Percentiles rank a stretch among this genome's conserved stretches.
Evolutionary conservation across 129 eudicot species (phyloP).

Genomic region (Smallanthus sonchifolius): DNA sequence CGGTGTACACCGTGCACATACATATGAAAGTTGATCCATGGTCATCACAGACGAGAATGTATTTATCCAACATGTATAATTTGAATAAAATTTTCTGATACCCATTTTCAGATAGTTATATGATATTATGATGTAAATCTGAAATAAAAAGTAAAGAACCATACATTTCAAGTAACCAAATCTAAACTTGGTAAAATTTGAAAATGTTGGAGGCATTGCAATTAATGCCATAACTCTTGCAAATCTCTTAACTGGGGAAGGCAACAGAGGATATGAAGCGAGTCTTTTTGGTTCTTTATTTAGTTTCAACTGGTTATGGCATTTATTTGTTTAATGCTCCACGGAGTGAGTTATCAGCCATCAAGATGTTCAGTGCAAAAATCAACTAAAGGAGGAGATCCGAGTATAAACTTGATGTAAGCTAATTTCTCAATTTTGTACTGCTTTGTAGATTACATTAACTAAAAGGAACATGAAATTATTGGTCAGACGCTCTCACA

Average conservation of each 20-base stretch:
- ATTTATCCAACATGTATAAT: neutral
- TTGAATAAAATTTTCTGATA: neutral
- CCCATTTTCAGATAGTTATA: neutral
- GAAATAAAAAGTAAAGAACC: neutral
- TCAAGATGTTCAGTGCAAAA: neutral
- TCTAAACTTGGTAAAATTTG: neutral
- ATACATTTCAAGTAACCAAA: neutral
- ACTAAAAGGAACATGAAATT: neutral
- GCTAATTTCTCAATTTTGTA: neutral
- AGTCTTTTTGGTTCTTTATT: neutral
- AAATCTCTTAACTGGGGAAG: neutral
- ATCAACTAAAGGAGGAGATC: conserved; percentile 3
- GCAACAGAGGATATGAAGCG: neutral
- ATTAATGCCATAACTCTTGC: neutral
- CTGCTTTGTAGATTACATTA: neutral
- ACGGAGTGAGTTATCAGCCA: neutral
- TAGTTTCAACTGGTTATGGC: neutral
- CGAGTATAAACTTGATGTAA: conserved; percentile 6
- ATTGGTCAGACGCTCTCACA: neutral
- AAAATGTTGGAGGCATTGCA: neutral
- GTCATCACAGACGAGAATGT: neutral
- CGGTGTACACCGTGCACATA: neutral
- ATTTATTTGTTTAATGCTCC: neutral
- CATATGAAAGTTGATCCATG: neutral
- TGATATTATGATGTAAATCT: neutral